Conservation (phyloP, 1,139 yeast genomes). For the Trichomonascaceae sp. region DNA sequence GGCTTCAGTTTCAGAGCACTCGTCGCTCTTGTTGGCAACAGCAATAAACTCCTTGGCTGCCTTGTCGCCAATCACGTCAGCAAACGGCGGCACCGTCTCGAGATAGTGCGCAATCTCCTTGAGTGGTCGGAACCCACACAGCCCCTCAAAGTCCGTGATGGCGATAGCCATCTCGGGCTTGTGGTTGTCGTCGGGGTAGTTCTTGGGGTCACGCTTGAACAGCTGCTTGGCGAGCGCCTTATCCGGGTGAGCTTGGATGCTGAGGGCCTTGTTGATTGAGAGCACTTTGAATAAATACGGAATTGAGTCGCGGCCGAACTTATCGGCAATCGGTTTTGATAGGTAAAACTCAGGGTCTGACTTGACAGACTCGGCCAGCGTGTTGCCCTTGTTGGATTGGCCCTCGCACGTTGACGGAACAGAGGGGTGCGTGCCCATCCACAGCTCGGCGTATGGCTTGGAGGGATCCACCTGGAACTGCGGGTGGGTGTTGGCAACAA, state of each 20-base stretch:
- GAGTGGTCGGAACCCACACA: slow-evolving; percentile 94
- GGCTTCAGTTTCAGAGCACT: slow-evolving; percentile 27
- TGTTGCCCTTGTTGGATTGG: slow-evolving; percentile 18
- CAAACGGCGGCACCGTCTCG: slow-evolving; percentile 61
- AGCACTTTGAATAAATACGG: slow-evolving; percentile 91
- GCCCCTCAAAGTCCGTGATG: slow-evolving; percentile 88
- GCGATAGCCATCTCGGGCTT: slow-evolving; percentile 99
- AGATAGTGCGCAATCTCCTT: slow-evolving; percentile 58
- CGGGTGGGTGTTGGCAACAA: slow-evolving; percentile 60
- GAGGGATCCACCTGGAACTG: slow-evolving; percentile 46
- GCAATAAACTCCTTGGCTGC: slow-evolving; percentile 38
- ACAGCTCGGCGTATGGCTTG: slow-evolving; percentile 48
- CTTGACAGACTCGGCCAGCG: slow-evolving; percentile 53
- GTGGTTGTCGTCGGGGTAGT: slow-evolving; percentile 96
- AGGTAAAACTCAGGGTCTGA: slow-evolving; percentile 40
- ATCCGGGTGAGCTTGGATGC: slow-evolving; percentile 98
- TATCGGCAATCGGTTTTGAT: slow-evolving; percentile 42
- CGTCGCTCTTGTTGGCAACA: slow-evolving; percentile 30
- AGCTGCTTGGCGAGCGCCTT: slow-evolving; percentile 65
- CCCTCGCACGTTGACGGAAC: slow-evolving; percentile 49
- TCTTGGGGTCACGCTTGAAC: slow-evolving; percentile 73
- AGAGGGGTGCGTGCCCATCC: slow-evolving; percentile 99
- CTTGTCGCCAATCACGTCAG: slow-evolving; percentile 53
- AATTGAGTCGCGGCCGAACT: slow-evolving; percentile 64
- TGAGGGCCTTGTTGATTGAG: slow-evolving; percentile 81